phyloP scores from a whole-genome alignment of 116 monocot genomes.

The Zostera marina region DNA sequence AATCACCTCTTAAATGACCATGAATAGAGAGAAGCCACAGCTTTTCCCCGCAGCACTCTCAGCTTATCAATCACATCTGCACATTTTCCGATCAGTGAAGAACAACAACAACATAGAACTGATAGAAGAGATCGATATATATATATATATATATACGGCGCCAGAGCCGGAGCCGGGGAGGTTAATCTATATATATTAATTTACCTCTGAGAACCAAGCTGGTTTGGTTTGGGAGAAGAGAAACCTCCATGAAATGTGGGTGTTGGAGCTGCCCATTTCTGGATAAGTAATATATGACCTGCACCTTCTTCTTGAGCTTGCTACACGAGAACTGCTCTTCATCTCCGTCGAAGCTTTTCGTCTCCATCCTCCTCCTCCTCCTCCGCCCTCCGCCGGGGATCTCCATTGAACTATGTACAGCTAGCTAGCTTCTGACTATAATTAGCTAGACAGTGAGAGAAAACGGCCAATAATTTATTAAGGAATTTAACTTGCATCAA shows the following conservation, averaged over 20 bases:
- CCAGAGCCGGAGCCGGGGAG: no score
- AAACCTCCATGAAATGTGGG: slow-evolving; percentile 92
- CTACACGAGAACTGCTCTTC: no score
- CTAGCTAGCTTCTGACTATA: no score
- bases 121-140: neutral
- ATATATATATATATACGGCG: neutral
- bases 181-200: no score
- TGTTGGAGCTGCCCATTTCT: slow-evolving; percentile 94
- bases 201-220: slow-evolving; percentile 75
- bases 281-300: slow-evolving; percentile 79
- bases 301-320: slow-evolving; percentile 61
- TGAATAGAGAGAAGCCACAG: slow-evolving; percentile 79
- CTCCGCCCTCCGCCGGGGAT: no score
- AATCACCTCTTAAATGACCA: slow-evolving; percentile 96
- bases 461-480: neutral
- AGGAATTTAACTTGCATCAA: neutral
- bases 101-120: neutral
- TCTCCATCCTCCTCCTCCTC: slow-evolving; percentile 6
- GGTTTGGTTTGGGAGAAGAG: slow-evolving; percentile 46
- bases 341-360: slow-evolving; percentile 49
- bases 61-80: slow-evolving; percentile 71
- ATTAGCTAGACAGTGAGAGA: no score
- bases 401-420: no score
- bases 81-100: no score
- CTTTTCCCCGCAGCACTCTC: slow-evolving; percentile 60